Base-by-base conservation (phyloP, 345 rosid species). In the Rubroshorea leprosula region DNA sequence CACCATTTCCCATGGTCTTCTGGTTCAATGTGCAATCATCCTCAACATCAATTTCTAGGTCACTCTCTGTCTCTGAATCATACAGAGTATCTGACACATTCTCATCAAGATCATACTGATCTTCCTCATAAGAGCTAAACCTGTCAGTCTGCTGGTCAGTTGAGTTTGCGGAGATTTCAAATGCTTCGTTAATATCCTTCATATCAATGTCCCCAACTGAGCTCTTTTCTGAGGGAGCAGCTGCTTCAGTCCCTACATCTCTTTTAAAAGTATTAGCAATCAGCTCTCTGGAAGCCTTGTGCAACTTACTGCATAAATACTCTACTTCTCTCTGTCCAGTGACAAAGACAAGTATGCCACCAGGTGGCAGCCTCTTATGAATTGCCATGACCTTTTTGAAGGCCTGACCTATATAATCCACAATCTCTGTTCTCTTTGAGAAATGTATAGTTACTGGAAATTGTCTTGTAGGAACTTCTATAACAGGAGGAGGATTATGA, bases 261-360 rank as follows among this genome's bases (percentile, higher is more conserved):
- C 51, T 61, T 55, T 51, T 49, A 56, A 63, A 56, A 58, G 72
- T 45, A 60, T 61, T 74, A 25, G 53, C 50, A 22, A 61, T 63
- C 60, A 78, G 55, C 46, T 89, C 75, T 53, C 52, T 73, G 27
- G 96, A 86, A 68, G 90, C 83, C 63, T 70, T 86, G 18, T 58
- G 66, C 43, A 91, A 67, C 74, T 78, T 86, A 65, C 62, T 69
- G 61, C 98, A 91, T 49, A 88, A 76, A 72, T 76, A 73, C 48
- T 88, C 95, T 24, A 91, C 96, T 70, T 91, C 98, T 76, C 96
- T 82, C 77, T 86, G 96, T 57, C 98, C 96, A 0, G 96, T 91
- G 59, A 91, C 95, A 73, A 88, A 91, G 54, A 88, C 89, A 50
- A 91, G 96, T 69, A 91, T 68, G 58, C 96, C 98, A 43, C 96